Percentiles rank a stretch among this genome's conserved stretches.
Evolutionary conservation across 2,329 filamentous ascomycete genomes (phyloP).

Genomic region (Aureobasidium pullulans): DNA sequence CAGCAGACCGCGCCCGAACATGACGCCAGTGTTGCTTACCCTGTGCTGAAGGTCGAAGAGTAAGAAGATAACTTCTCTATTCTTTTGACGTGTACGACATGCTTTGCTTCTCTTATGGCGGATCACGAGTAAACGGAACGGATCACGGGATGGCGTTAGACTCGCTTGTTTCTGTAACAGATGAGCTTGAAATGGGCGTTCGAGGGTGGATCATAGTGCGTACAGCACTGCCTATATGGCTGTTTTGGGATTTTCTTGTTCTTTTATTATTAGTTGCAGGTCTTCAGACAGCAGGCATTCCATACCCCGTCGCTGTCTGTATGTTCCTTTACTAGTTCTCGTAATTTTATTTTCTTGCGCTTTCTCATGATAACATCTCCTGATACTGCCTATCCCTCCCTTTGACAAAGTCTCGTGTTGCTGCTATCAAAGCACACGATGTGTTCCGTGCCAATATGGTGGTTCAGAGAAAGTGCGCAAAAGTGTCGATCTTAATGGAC

Average conservation of each 20-base stretch:
- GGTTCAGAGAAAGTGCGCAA: too few species aligned
- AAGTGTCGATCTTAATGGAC: too few species aligned
- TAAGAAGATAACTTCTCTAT: background rate
- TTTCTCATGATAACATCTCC: background rate
- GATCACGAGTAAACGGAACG: constrained; percentile 5
- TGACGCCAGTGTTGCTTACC: constrained; percentile 5
- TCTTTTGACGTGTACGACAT: background rate
- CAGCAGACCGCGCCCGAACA: background rate
- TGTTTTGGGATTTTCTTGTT: background rate
- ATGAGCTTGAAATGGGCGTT: background rate
- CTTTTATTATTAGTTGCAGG: background rate
- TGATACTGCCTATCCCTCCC: background rate
- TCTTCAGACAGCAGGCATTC: background rate
- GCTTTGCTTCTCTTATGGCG: background rate
- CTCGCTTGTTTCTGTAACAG: background rate
- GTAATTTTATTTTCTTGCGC: background rate
- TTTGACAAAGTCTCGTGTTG: too few species aligned
- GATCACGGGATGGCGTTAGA: constrained; percentile 5
- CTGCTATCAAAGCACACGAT: too few species aligned
- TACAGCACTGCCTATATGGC: background rate
- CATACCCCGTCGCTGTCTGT: constrained; percentile 8
- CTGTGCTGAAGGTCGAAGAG: constrained; percentile 12
- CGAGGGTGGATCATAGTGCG: background rate
- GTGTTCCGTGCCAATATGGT: too few species aligned
- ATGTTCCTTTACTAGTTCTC: background rate